phyloP scores from a whole-genome alignment of 2,329 filamentous ascomycete species.

The Cytospora paraplurivora region DNA sequence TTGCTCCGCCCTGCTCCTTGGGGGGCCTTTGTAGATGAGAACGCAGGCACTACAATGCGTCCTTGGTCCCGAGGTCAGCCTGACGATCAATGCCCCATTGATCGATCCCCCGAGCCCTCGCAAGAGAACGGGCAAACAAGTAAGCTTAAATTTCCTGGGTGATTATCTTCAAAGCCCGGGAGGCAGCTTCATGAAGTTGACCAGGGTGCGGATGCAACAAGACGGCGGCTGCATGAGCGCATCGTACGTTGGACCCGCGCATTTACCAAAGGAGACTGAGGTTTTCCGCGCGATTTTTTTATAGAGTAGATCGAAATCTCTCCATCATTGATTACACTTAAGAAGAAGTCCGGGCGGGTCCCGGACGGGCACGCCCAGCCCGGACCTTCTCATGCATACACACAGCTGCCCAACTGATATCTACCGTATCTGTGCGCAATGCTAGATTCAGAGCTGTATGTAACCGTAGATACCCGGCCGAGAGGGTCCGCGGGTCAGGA shows the following conservation, averaged over 20 bases:
- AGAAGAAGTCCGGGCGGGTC: neutral
- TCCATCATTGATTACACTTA: neutral
- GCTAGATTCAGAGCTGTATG: neutral
- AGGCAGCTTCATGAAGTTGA: neutral
- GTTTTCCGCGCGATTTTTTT: neutral
- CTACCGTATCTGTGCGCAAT: neutral
- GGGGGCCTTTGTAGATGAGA: no score
- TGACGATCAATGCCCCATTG: no score
- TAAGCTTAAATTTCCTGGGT: neutral
- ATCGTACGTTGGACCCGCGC: neutral
- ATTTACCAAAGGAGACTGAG: neutral
- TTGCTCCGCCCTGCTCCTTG: no score
- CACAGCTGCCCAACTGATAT: neutral
- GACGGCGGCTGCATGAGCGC: neutral
- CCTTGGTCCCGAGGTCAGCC: no score
- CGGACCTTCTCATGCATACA: neutral
- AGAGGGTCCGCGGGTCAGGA: constrained; percentile 3
- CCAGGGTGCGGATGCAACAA: neutral
- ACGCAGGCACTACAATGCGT: no score
- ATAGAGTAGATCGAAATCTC: neutral
- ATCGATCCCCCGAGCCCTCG: no score
- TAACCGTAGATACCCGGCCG: neutral
- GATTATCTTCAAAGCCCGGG: neutral
- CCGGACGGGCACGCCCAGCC: neutral
- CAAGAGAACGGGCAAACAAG: neutral